phyloP scores from a whole-genome alignment of 2,329 filamentous ascomycete species.

The Didymella lethalis region DNA sequence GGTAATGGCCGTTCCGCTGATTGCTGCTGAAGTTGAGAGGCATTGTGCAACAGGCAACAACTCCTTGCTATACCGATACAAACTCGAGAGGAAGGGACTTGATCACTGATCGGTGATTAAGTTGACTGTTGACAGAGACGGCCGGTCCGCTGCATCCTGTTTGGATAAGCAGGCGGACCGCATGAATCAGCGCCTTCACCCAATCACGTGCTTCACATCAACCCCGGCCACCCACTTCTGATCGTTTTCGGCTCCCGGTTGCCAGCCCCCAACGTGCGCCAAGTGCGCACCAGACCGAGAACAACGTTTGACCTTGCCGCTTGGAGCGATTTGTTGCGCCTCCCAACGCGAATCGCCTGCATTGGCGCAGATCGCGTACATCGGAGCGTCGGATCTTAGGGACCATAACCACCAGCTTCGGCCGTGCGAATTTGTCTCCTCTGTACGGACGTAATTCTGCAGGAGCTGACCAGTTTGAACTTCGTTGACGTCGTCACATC shows the following conservation, averaged over 20 bases:
- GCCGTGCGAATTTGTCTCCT: neutral
- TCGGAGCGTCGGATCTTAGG: slow-evolving; percentile 6
- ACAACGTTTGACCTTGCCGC: neutral
- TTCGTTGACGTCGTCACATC: neutral
- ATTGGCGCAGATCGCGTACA: slow-evolving; percentile 4
- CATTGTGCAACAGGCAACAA: slow-evolving; percentile 12
- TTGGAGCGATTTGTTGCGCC: neutral
- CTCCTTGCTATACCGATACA: neutral
- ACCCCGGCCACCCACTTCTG: slow-evolving; percentile 5
- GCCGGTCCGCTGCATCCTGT: slow-evolving; percentile 2
- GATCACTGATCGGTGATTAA: neutral
- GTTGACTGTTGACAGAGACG: neutral
- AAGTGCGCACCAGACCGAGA: neutral
- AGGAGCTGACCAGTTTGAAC: neutral
- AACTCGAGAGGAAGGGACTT: neutral
- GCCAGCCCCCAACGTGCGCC: neutral
- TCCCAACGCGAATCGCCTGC: slow-evolving; percentile 6
- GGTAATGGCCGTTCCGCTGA: slow-evolving; percentile 17
- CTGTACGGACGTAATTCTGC: slow-evolving; percentile 5
- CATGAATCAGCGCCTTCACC: slow-evolving; percentile 6
- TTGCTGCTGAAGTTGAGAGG: slow-evolving; percentile 18
- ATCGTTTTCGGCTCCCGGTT: slow-evolving; percentile 8
- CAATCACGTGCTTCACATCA: slow-evolving; percentile 11
- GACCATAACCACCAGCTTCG: slow-evolving; percentile 4
- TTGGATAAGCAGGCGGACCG: slow-evolving; percentile 18